A percentile compares a stretch with the other conserved stretches of the same genome.
Evolutionary conservation across 2,329 filamentous ascomycete species (phyloP).

Genomic region (Stagonosporopsis rhizophila): DNA sequence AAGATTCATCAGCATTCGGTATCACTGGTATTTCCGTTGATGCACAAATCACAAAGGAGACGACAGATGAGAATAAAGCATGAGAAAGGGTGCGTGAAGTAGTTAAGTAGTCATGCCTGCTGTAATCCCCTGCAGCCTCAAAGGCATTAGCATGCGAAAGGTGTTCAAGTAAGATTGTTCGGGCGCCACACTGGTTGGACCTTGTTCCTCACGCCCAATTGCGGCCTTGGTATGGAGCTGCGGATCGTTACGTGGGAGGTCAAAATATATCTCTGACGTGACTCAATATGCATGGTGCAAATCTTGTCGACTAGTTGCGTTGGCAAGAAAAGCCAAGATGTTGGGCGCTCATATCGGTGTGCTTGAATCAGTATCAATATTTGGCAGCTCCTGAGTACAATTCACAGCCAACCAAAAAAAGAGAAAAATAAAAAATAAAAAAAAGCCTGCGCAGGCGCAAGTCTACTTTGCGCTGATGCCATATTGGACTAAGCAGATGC

Average conservation of each 20-base stretch:
- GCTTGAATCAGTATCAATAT: not conserved
- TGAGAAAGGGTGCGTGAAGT: not conserved
- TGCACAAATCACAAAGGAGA: not conserved
- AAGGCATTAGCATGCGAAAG: not conserved
- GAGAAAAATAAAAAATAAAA: too few species aligned
- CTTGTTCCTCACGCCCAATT: not conserved
- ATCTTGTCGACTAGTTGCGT: not conserved
- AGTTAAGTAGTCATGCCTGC: too few species aligned
- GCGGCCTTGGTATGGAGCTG: not conserved
- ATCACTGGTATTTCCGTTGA: conserved; percentile 3
- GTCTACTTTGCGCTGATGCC: not conserved
- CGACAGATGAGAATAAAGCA: conserved; percentile 8
- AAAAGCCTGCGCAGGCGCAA: not conserved
- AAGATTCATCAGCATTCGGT: conserved; percentile 10
- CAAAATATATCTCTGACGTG: conserved; percentile 6
- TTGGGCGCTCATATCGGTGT: not conserved
- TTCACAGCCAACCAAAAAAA: conserved; percentile 7
- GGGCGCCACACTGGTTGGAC: not conserved
- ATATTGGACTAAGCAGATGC: not conserved
- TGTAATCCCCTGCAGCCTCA: not conserved
- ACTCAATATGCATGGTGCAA: conserved; percentile 1
- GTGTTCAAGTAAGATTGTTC: not conserved
- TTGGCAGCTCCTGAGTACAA: not conserved
- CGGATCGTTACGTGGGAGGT: not conserved
- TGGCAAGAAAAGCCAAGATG: not conserved